Conservation (phyloP, 1,139 yeast genomes). For the Suhomyces anneliseae region DNA sequence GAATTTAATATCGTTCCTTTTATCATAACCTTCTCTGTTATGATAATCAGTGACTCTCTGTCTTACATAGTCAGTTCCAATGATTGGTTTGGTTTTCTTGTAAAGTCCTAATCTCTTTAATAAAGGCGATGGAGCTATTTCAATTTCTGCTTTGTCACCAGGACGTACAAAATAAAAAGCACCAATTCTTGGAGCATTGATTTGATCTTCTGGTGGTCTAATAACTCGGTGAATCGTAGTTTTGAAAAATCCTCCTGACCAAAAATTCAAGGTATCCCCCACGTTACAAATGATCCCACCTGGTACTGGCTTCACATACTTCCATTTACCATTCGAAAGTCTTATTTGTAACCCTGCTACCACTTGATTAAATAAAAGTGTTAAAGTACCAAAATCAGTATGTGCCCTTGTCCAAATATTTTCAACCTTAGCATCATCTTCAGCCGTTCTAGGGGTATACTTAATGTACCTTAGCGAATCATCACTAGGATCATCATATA, state of each 20-base stretch:
- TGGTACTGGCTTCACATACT: constrained; percentile 29
- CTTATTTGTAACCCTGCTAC: constrained; percentile 33
- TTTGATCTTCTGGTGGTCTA: constrained; percentile 33
- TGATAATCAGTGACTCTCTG: constrained; percentile 30
- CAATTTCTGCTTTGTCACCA: constrained; percentile 28
- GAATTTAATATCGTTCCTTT: constrained; percentile 25
- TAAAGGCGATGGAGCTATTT: constrained; percentile 33
- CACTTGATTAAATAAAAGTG: constrained; percentile 29
- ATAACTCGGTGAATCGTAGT: constrained; percentile 34
- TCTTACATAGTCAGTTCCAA: constrained; percentile 33
- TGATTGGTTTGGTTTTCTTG: constrained; percentile 21
- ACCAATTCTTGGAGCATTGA: constrained; percentile 30
- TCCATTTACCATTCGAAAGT: constrained; percentile 27
- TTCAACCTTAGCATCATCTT: constrained; percentile 30
- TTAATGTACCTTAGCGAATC: constrained; percentile 35
- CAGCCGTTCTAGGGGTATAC: constrained; percentile 26
- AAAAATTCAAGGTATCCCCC: constrained; percentile 33
- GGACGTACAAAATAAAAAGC: constrained; percentile 37
- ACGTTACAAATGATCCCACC: constrained; percentile 33
- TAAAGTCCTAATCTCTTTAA: constrained; percentile 29
- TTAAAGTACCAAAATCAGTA: constrained; percentile 33
- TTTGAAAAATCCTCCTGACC: constrained; percentile 35
- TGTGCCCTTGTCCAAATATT: constrained; percentile 33
- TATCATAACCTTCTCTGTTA: constrained; percentile 21
- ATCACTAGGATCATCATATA: constrained; percentile 32